Conservation (phyloP, 257 asterid species). For the Solanum tarapatanum region DNA sequence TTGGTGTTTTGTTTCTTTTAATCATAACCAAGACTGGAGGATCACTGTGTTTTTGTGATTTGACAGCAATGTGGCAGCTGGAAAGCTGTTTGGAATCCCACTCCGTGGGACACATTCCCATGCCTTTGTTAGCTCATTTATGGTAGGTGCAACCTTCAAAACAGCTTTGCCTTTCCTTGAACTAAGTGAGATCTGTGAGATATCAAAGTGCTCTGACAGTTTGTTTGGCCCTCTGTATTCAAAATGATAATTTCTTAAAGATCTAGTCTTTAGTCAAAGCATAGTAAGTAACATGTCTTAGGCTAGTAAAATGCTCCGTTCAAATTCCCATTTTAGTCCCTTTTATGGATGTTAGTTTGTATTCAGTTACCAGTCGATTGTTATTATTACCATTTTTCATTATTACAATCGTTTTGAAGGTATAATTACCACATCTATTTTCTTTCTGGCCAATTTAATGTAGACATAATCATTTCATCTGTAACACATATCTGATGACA, state of each 20-base stretch:
- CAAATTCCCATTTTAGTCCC: neutral
- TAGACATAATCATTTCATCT: neutral
- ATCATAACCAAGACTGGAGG: neutral
- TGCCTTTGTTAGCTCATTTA: constrained; percentile 95
- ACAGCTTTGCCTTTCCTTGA: neutral
- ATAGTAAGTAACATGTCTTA: neutral
- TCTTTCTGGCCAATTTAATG: neutral
- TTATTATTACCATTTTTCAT: neutral
- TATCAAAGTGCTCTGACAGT: neutral
- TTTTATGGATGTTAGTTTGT: neutral
- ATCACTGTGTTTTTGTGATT: constrained; percentile 9
- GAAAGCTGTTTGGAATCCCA: constrained; percentile 93
- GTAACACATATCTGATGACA: neutral
- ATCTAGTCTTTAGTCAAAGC: neutral
- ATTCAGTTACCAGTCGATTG: neutral
- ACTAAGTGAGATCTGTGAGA: neutral
- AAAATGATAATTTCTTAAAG: neutral
- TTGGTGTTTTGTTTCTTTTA: neutral
- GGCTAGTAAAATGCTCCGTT: neutral
- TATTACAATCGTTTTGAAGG: neutral
- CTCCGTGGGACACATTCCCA: constrained; percentile 99
- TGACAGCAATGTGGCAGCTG: constrained; percentile 98
- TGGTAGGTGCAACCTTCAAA: constrained; percentile 37
- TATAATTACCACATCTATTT: neutral
- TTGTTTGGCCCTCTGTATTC: neutral